Base-by-base conservation (phyloP, 805 yeast genomes). In the Jamesozyma rosinii region DNA sequence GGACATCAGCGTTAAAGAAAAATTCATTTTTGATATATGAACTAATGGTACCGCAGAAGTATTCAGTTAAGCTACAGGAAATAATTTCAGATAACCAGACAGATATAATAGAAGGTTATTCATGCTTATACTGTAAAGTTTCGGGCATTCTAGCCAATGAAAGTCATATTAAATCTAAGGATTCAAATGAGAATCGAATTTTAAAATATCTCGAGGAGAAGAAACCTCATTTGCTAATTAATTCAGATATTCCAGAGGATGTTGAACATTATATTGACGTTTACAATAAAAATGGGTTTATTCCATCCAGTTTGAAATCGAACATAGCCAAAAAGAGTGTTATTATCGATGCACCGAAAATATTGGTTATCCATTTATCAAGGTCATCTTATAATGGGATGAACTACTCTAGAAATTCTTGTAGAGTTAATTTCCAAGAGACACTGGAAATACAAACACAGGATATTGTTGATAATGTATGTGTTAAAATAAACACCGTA, bases 311-410 rank as follows among this genome's bases (percentile, higher is more conserved):
- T 9, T 56, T 84, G 3, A 74, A 76, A 36, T 75, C 90, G 0
- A 75, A 80, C 0, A 86, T 90, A 4, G 74, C 77, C 27, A 83
- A 85, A 55, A 74, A 72, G 48, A 76, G 81, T 0, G 69, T 71
- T 20, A 71, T 87, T 34, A 69, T 76, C 11, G 71, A 72, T 43
- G 75, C 85, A 3, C 97, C 98, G 0, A 70, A 74, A 43, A 65
- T 85, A 5, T 68, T 92, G 40, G 75, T 84, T 0, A 65, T 90
- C n/a, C 97, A 90, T 59, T 64, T 92, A 35, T 86, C 95, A 9
- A 70, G 97, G 53, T 89, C 97, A 0, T 73, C 83, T 35, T 88
- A 74, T 57, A 72, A 76, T 39, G 86, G 83, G 8, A 76, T 76
- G 35, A 75, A 72, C 15, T 75, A 83, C 1, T 71, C 80, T 8